A percentile compares a stretch with the other conserved stretches of the same genome.
Evolutionary conservation across 768 basidiomycete species (phyloP).

Genomic region (Guyanaporus albipodus): DNA sequence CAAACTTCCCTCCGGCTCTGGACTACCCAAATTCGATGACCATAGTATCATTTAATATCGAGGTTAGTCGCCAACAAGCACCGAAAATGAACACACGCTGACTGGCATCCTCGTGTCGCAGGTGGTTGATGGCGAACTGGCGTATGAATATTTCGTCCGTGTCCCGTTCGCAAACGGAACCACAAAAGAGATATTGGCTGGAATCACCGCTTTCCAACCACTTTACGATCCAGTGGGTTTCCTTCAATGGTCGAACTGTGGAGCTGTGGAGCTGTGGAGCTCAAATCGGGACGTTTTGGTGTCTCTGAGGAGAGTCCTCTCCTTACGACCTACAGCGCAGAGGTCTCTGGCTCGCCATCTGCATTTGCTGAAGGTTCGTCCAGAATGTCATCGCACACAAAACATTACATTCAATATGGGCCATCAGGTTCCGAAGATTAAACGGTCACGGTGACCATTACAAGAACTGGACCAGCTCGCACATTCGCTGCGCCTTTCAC

Average conservation of each 20-base stretch:
- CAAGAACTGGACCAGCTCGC: constrained; percentile 13
- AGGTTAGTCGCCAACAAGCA: not conserved
- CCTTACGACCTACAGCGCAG: not conserved
- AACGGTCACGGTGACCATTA: not conserved
- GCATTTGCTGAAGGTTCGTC: not conserved
- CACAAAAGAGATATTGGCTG: constrained; percentile 11
- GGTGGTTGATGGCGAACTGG: constrained; percentile 2
- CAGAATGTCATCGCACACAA: not conserved
- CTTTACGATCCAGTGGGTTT: not conserved
- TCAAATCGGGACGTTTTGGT: not conserved
- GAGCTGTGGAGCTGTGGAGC: not conserved
- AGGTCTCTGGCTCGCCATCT: not conserved
- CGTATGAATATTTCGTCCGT: constrained; percentile 18
- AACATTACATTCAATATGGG: not conserved
- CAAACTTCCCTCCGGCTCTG: constrained; percentile 17
- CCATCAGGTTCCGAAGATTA: not conserved
- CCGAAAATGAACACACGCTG: not conserved
- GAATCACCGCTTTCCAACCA: constrained; percentile 19
- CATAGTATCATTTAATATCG: not conserved
- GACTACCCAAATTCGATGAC: not conserved
- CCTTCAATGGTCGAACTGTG: not conserved
- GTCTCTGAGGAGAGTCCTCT: not conserved
- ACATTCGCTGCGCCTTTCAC: not conserved
- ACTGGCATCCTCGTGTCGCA: not conserved
- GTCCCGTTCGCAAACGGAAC: constrained; percentile 15